phyloP scores from a whole-genome alignment of 2,329 filamentous ascomycete species.

The Phyllachora maydis region DNA sequence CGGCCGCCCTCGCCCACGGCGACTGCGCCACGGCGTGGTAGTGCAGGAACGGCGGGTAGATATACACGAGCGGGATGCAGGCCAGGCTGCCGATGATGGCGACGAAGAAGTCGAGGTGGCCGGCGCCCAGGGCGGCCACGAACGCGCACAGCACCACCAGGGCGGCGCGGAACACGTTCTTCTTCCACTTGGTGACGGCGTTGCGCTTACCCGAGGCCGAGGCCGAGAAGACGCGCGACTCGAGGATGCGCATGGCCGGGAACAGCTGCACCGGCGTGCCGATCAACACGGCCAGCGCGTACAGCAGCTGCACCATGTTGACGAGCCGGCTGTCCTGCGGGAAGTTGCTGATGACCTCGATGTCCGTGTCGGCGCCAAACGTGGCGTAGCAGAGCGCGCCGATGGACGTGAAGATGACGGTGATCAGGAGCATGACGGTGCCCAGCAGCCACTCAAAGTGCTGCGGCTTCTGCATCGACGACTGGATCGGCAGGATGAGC shows the following conservation, averaged over 20 bases:
- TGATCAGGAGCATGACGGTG: slow-evolving; percentile 53
- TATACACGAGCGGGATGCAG: slow-evolving; percentile 57
- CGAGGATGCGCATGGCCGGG: slow-evolving; percentile 51
- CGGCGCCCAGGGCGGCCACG: slow-evolving; percentile 42
- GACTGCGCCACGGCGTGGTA: slow-evolving; percentile 43
- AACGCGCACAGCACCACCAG: slow-evolving; percentile 37
- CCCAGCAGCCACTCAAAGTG: slow-evolving; percentile 46
- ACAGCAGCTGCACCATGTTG: slow-evolving; percentile 56
- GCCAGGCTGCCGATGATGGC: slow-evolving; percentile 54
- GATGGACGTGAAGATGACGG: slow-evolving; percentile 50
- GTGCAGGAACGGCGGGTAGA: slow-evolving; percentile 54
- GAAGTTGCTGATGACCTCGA: slow-evolving; percentile 59
- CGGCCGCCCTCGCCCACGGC: slow-evolving; percentile 30
- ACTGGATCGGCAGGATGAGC: slow-evolving; percentile 56
- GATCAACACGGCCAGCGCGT: slow-evolving; percentile 52
- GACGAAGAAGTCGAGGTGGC: slow-evolving; percentile 54
- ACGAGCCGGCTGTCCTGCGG: slow-evolving; percentile 51
- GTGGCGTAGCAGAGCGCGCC: slow-evolving; percentile 56
- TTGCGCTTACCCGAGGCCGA: slow-evolving; percentile 45
- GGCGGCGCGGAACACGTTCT: slow-evolving; percentile 42
- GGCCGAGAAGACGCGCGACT: slow-evolving; percentile 47
- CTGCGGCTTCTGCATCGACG: slow-evolving; percentile 50
- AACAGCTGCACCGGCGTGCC: slow-evolving; percentile 59
- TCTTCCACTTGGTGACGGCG: slow-evolving; percentile 50
- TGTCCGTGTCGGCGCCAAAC: slow-evolving; percentile 46